These are phyloP conservation scores for Ceratocystis lukuohia DNA, from an alignment of 2,329 filamentous ascomycete species.

Conservation along the genomic window DNA sequence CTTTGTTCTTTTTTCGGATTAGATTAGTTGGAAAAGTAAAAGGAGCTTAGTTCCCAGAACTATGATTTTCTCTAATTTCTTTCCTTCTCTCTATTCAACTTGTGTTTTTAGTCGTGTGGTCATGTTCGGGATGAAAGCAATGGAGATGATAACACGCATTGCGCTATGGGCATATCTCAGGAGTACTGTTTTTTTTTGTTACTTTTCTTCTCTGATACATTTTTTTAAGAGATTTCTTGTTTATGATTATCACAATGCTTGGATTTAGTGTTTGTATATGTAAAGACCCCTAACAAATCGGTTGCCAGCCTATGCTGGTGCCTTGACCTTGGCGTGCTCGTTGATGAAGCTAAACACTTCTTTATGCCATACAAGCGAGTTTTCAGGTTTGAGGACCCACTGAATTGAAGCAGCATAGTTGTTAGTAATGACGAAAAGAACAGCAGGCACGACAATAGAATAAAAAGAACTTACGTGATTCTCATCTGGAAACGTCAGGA, in stretches of 20 bases:
- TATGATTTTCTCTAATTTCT: not conserved
- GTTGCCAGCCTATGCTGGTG: not conserved
- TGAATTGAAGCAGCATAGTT: slow-evolving; percentile 23
- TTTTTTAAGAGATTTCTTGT: slow-evolving; percentile 10
- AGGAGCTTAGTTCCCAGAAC: not conserved
- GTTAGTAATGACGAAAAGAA: not conserved
- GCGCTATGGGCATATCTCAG: slow-evolving; percentile 17
- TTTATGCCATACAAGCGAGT: slow-evolving; percentile 77
- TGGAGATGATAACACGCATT: slow-evolving; percentile 16
- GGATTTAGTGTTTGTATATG: not conserved
- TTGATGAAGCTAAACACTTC: slow-evolving; percentile 72
- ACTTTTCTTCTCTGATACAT: slow-evolving; percentile 1
- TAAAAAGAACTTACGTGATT: slow-evolving; percentile 36
- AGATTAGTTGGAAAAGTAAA: not conserved
- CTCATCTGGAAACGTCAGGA: slow-evolving; percentile 70
- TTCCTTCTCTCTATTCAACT: slow-evolving; percentile 5
- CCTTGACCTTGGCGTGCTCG: slow-evolving; percentile 39
- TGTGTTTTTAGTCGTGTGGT: slow-evolving; percentile 13
- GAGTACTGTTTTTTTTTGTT: slow-evolving; percentile 17
- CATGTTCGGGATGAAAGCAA: slow-evolving; percentile 17
- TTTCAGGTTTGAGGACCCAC: slow-evolving; percentile 86
- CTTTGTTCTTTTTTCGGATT: not conserved
- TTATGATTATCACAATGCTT: not conserved
- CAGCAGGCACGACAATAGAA: not conserved
- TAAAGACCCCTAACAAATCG: not conserved